Evolutionary conservation across 2,329 filamentous ascomycete species (phyloP).

Genomic region (Hawksworthiomyces lignivorus): DNA sequence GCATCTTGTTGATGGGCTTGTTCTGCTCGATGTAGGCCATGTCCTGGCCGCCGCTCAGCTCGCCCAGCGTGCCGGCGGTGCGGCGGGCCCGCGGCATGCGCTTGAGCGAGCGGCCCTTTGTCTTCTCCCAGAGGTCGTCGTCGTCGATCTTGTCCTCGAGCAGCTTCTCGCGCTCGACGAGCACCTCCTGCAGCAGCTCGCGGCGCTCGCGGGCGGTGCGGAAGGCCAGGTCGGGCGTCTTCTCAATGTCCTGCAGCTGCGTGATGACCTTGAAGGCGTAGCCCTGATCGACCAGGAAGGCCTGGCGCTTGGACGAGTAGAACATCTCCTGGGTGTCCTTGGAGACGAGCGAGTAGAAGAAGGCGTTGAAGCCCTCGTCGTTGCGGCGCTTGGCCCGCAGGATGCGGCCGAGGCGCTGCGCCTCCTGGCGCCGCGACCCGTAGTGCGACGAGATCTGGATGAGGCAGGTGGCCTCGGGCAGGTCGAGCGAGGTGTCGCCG

Average conservation of each 20-base stretch:
- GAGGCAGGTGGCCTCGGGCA: slow-evolving; percentile 91
- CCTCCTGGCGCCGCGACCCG: slow-evolving; percentile 92
- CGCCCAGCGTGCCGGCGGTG: slow-evolving; percentile 76
- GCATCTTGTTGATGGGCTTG: slow-evolving; percentile 59
- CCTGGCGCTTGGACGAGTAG: slow-evolving; percentile 92
- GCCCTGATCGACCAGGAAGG: slow-evolving; percentile 94
- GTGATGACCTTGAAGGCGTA: slow-evolving; percentile 99
- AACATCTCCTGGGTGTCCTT: slow-evolving; percentile 98
- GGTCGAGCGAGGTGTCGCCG: slow-evolving; percentile 92
- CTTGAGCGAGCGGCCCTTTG: slow-evolving; percentile 13
- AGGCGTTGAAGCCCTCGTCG: slow-evolving; percentile 97
- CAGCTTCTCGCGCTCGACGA: slow-evolving; percentile 60
- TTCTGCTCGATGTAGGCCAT: slow-evolving; percentile 95
- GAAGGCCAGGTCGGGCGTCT: slow-evolving; percentile 73
- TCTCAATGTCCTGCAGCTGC: slow-evolving; percentile 82
- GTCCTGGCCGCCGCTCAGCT: slow-evolving; percentile 83
- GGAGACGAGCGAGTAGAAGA: slow-evolving; percentile 95
- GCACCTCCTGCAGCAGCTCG: slow-evolving; percentile 79
- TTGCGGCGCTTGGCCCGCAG: slow-evolving; percentile 91
- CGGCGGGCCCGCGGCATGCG: slow-evolving; percentile 49
- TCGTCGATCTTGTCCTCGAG: slow-evolving; percentile 23
- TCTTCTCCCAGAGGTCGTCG: slow-evolving; percentile 29
- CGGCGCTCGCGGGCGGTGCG: slow-evolving; percentile 70
- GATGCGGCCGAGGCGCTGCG: slow-evolving; percentile 86
- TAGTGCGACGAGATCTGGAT: slow-evolving; percentile 98